Base-by-base conservation (phyloP, 2,329 filamentous ascomycete genomes). In the Neonectria neomacrospora region DNA sequence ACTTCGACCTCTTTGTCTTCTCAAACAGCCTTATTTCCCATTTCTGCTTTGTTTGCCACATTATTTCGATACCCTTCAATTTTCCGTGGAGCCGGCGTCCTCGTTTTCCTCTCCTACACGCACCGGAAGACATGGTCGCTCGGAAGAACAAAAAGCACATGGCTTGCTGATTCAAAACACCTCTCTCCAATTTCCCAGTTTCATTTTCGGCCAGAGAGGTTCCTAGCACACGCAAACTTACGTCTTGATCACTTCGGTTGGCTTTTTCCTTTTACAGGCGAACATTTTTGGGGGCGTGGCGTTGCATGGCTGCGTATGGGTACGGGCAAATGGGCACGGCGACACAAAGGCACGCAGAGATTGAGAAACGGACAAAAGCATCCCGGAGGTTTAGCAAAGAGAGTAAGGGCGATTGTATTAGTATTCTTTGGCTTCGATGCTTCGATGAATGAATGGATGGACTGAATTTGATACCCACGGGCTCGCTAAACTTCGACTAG, bases 31-130 rank as follows among this genome's bases (percentile, higher is more conserved):
- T 37, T 28, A 34, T 50, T 23, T 48, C 45, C 47, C 42, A 39
- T 67, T 54, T 47, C 54, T 52, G 20, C 44, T n/a, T 30, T 51
- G 50, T 52, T 28, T 20, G 26, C 45, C 30, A 26, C 20, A 34
- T 28, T 18, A 52, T 56, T 61, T 62, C 64, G 61, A 67, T 67
- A 65, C 63, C 66, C 61, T 47, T 47, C 54, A 41, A 22, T 42
- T 42, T 58, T 30, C 8, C 42, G 34, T 22, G 53, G 61, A 63
- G 61, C 64, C 57, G 52, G 59, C 54, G 58, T 56, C 41, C 41
- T 28, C 50, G 32, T 53, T 61, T 47, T 53, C 22, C 16, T 39
- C 16, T n/a, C 12, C 23, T 58, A 41, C 30, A 50, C 22, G 37
- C 42, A 26, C 34, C 34, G 58, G 52, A 42, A 32, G 44, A 37